A percentile compares a stretch with the other conserved stretches of the same genome.
Conservation (phyloP, 2,329 filamentous ascomycete genomes). For the Fusarium compactum region DNA sequence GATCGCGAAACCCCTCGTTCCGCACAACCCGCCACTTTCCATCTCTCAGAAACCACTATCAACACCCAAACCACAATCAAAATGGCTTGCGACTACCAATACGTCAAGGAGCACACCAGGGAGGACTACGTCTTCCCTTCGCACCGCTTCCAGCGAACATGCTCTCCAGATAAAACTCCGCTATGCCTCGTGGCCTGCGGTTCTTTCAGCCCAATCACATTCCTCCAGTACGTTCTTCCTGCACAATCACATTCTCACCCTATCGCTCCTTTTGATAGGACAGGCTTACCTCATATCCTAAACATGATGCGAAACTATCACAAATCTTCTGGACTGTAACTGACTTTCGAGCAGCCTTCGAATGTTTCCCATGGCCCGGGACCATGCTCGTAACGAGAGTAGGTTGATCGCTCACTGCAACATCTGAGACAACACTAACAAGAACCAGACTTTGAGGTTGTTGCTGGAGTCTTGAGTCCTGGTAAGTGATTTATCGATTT, state of each 20-base stretch:
- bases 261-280: neutral
- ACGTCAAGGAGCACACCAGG: conserved; percentile 51
- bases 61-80: conserved; percentile 4
- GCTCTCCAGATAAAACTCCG: conserved; percentile 68
- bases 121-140: conserved; percentile 70
- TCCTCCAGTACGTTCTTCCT: conserved; percentile 26
- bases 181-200: conserved; percentile 77
- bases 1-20: conserved; percentile 34
- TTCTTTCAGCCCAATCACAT: conserved; percentile 58
- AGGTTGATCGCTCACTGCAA: conserved; percentile 17
- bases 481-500: conserved; percentile 34
- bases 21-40: conserved; percentile 22
- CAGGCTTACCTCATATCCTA: too few relatives aligned
- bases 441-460: conserved; percentile 74
- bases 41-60: conserved; percentile 15
- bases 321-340: neutral
- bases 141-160: conserved; percentile 67
- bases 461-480: conserved; percentile 73
- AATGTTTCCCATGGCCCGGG: conserved; percentile 86
- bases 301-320: neutral
- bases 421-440: conserved; percentile 10
- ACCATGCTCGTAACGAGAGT: conserved; percentile 72
- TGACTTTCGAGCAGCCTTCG: conserved; percentile 20
- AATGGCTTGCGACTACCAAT: conserved; percentile 51
- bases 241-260: neutral